These are phyloP conservation scores for Rhizopogon salebrosus DNA, from an alignment of 768 basidiomycete genomes.

Conservation along the genomic window DNA sequence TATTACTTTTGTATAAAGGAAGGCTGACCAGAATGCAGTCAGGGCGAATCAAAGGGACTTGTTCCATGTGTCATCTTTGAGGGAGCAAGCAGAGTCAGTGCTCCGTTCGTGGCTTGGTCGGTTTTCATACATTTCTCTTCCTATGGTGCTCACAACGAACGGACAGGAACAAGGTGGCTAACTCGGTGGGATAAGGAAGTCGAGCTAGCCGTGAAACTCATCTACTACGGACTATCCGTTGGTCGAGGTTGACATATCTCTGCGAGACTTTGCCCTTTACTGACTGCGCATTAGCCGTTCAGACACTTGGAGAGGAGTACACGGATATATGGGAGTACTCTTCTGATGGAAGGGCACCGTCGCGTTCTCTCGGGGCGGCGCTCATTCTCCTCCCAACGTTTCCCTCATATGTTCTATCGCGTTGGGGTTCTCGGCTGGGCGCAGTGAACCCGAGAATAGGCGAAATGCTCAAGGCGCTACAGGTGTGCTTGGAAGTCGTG, in stretches of 20 bases:
- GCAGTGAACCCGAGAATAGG: conserved; percentile 29
- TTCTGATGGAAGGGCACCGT: conserved; percentile 35
- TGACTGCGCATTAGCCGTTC: conserved; percentile 45
- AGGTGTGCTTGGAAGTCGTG: conserved; percentile 48
- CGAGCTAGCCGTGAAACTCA: conserved; percentile 58
- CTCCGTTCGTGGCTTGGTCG: conserved; percentile 75
- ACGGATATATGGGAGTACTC: conserved; percentile 79
- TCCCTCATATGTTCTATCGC: conserved; percentile 57
- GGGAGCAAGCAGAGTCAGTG: conserved; percentile 70
- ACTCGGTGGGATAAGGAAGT: conserved; percentile 79
- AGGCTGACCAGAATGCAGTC: conserved; percentile 40
- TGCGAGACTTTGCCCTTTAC: not conserved
- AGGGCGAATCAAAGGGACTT: conserved; percentile 82
- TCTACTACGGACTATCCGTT: conserved; percentile 71
- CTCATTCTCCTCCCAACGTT: conserved; percentile 64
- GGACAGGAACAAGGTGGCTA: conserved; percentile 72
- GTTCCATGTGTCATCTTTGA: conserved; percentile 68
- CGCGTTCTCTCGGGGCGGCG: conserved; percentile 38
- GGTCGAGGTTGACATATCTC: conserved; percentile 47
- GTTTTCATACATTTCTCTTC: conserved; percentile 12
- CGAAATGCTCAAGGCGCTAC: conserved; percentile 31
- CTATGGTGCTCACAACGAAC: conserved; percentile 7
- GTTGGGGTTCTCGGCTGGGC: conserved; percentile 37
- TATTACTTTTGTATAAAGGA: not conserved
- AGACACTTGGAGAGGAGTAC: conserved; percentile 90